phyloP scores from a whole-genome alignment of 768 basidiomycete genomes.

The Pulveroboletus frians region DNA sequence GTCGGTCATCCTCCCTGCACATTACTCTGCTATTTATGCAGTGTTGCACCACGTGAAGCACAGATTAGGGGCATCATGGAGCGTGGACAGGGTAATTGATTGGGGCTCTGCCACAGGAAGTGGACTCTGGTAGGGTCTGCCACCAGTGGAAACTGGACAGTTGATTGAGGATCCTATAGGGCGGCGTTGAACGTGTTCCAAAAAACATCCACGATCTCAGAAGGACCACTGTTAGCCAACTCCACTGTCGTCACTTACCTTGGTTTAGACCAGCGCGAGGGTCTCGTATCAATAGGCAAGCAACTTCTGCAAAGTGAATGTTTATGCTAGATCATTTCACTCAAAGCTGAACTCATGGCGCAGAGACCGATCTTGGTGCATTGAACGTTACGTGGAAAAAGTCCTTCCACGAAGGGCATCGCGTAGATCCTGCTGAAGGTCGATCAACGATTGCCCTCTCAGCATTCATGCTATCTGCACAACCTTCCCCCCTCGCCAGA shows the following conservation, averaged over 20 bases:
- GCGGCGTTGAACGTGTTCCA: constrained; percentile 66
- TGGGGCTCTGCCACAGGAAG: constrained; percentile 84
- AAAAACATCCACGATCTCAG: constrained; percentile 25
- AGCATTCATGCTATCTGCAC: constrained; percentile 79
- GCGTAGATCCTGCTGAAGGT: constrained; percentile 39
- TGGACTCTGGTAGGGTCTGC: constrained; percentile 64
- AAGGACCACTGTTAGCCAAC: constrained; percentile 36
- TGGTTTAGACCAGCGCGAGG: constrained; percentile 74
- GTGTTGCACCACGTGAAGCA: constrained; percentile 64
- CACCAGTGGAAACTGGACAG: neutral
- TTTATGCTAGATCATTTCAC: neutral
- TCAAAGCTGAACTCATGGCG: constrained; percentile 7
- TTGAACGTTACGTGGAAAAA: constrained; percentile 52
- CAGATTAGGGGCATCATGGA: constrained; percentile 60
- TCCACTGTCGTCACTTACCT: constrained; percentile 59
- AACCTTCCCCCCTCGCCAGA: constrained; percentile 55
- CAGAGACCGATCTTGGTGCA: constrained; percentile 46
- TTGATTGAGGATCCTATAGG: constrained; percentile 38
- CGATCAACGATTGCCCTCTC: constrained; percentile 65
- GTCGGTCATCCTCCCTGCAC: constrained; percentile 77
- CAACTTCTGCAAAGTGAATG: constrained; percentile 52
- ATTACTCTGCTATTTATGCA: constrained; percentile 76
- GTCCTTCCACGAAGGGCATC: constrained; percentile 46
- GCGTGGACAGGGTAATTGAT: constrained; percentile 61
- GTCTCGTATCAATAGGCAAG: constrained; percentile 62